A percentile compares a stretch with the other conserved stretches of the same genome.
phyloP scores from a whole-genome alignment of 1,284 basidiomycete genomes.

The Malassezia pachydermatis region DNA sequence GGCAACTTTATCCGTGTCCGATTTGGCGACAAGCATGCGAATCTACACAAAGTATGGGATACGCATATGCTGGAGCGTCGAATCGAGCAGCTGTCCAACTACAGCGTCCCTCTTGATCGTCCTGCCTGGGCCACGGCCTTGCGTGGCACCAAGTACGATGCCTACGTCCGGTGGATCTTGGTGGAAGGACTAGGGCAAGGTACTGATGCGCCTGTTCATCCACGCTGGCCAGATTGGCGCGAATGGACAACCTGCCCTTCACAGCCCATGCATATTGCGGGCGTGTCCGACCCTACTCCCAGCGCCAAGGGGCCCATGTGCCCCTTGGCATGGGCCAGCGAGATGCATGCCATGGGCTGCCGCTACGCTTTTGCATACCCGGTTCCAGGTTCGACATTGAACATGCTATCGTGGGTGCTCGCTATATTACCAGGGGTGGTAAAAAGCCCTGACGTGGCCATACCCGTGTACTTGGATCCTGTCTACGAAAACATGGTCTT shows the following conservation, averaged over 20 bases:
- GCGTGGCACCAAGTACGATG: slow-evolving; percentile 71
- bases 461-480: background rate
- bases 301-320: background rate
- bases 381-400: no score
- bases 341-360: background rate
- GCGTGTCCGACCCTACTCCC: background rate
- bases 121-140: slow-evolving; percentile 62
- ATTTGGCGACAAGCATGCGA: slow-evolving; percentile 44
- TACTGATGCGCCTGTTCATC: background rate
- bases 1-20: slow-evolving; percentile 58
- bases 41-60: slow-evolving; percentile 80
- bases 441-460: background rate
- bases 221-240: no score
- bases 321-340: background rate
- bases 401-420: background rate
- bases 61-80: slow-evolving; percentile 67
- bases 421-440: no score
- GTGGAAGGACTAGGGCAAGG: slow-evolving; percentile 58
- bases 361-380: no score
- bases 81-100: slow-evolving; percentile 65
- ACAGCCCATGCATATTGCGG: background rate
- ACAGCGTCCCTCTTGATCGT: slow-evolving; percentile 60
- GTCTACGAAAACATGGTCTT: background rate
- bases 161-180: slow-evolving; percentile 73
- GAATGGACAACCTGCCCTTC: no score